Evolutionary conservation across 495 filamentous ascomycete genomes (phyloP).

Genomic region (Glonium stellatum): DNA sequence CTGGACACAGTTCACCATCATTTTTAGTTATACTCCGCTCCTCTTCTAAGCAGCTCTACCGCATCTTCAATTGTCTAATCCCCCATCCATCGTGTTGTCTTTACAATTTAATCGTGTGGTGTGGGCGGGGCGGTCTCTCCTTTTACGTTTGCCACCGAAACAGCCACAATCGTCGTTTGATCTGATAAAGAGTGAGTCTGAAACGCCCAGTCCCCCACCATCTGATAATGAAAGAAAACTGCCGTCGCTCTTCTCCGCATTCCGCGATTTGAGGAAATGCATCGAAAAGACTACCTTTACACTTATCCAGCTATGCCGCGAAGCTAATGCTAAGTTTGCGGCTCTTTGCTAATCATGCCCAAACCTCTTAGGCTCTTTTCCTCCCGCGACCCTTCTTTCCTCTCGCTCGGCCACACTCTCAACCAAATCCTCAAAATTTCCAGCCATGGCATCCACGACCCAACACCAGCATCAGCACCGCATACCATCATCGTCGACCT

Average conservation of each 20-base stretch:
- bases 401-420: conserved; percentile 2
- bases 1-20: background rate
- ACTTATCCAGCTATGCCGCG: background rate
- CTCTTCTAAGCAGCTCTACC: background rate
- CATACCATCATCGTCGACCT: conserved; percentile 24
- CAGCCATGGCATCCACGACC: background rate
- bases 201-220: conserved; percentile 15
- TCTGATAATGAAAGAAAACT: conserved; percentile 19
- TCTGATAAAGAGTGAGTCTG: conserved; percentile 11
- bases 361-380: conserved; percentile 6
- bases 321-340: background rate
- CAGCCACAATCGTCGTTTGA: background rate
- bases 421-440: background rate
- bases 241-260: conserved; percentile 15
- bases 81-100: conserved; percentile 7
- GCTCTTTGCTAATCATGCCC: conserved; percentile 24
- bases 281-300: background rate
- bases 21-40: conserved; percentile 1
- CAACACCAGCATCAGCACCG: background rate
- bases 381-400: conserved; percentile 14
- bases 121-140: conserved; percentile 5
- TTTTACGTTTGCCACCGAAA: conserved; percentile 12
- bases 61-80: background rate
- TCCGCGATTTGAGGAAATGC: conserved; percentile 12
- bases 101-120: background rate